phyloP scores from a whole-genome alignment of 2,329 filamentous ascomycete genomes.

The Exophiala xenobiotica region DNA sequence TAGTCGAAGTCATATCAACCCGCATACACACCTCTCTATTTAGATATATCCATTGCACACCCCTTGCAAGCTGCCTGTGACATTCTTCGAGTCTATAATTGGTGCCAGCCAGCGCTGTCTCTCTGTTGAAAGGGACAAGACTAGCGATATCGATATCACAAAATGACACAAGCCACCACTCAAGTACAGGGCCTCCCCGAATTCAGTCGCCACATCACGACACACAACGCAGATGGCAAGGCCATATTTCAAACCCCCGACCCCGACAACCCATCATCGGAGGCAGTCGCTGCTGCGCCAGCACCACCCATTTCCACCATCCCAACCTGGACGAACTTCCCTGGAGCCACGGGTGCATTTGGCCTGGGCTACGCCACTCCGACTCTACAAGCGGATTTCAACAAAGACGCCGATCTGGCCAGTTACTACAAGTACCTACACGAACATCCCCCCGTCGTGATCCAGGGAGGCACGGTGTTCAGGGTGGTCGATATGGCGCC shows the following conservation, averaged over 20 bases:
- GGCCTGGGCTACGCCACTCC: conserved; percentile 23
- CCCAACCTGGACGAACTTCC: conserved; percentile 17
- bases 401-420: conserved; percentile 19
- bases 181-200: conserved; percentile 31
- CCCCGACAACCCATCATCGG: conserved; percentile 8
- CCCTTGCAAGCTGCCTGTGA: too few species aligned
- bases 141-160: neutral
- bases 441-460: conserved; percentile 22
- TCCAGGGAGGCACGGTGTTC: conserved; percentile 26
- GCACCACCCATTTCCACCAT: conserved; percentile 13
- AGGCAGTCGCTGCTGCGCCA: conserved; percentile 11
- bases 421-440: conserved; percentile 21
- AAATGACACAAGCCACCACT: conserved; percentile 12
- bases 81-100: neutral
- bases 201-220: conserved; percentile 23
- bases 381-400: conserved; percentile 17
- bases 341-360: conserved; percentile 17
- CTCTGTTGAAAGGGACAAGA: neutral
- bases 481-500: conserved; percentile 44
- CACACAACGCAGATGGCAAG: conserved; percentile 19
- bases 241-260: conserved; percentile 22
- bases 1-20: too few species aligned
- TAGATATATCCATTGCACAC: too few species aligned
- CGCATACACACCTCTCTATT: too few species aligned
- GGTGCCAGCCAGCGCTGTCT: neutral